Base-by-base conservation (phyloP, 306 rosid genomes). In the Alnus rubra region DNA sequence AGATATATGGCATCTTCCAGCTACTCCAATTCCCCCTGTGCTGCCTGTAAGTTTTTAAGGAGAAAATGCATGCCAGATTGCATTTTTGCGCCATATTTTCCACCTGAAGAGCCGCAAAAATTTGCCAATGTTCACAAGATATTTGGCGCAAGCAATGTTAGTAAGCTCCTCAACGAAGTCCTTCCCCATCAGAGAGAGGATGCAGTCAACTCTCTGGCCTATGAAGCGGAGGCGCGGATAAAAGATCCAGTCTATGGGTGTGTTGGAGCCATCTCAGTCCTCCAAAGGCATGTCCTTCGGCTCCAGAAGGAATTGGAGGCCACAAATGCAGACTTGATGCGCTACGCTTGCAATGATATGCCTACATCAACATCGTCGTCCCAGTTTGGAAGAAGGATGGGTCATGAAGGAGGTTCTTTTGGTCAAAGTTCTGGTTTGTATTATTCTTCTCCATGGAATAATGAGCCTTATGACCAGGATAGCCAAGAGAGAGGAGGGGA, bases 161-260 rank as follows among this genome's bases (percentile, higher is more conserved):
- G 93, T 59, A 94, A 94, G 78, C 87, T 94, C 10, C 90, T 94
- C 6, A 88, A 94, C 2, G 98, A 94, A 71, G 94, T 94, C 7
- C 86, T 28, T 13, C 97, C 98, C 0, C 89, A 90, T 67, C 98
- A 90, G 63, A 85, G 98, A 39, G 97, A 94, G 49, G 98, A 94
- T 37, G 89, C 98, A 0, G 94, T 94, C 44, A 94, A 92, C 73
- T 94, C 98, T 44, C 75, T 94, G 16, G 98, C 98, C 16, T 94
- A 94, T 45, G 98, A 94, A 76, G 98, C 98, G 4, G 98, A 90
- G 82, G 98, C 98, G 1, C 78, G 98, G 73, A 88, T 91, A 48
- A 94, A 90, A 58, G 98, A 94, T 71, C 98, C 98, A 0, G 97
- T 94, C 5, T 94, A 94, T 71, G 98, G 98, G 31, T 94, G 98